Evolutionary conservation across 1,139 yeast genomes (phyloP), one percentile per base, ranked within the genome.

Genomic region (Nematodospora anomalae): DNA sequence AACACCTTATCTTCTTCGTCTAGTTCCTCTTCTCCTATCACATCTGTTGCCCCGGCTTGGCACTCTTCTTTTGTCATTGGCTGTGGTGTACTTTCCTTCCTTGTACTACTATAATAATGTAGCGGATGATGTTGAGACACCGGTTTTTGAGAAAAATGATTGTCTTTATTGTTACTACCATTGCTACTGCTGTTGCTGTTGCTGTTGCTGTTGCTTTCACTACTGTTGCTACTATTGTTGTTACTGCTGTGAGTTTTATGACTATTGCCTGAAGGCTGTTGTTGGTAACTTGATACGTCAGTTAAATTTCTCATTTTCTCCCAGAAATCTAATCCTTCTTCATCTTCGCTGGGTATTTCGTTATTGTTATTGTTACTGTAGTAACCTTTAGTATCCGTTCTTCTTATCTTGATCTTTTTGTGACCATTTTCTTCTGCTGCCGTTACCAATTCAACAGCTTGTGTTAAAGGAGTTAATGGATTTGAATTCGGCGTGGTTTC

Each of bases 261-360:
- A 7, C 27, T 15, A 9, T 13, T 14, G 10, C 6, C 6, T 16
- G 24, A 18, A 9, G 14, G 13, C 10, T 28, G 28, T 10, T 32
- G 41, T 40, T 39, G 37, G 46, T 36, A 42, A 40, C 38, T 35
- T 3, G 73, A 59, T 11, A 51, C 24, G 27, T 57, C 63, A 4
- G 67, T 58, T 22, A 80, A 55, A 21, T 79, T 70, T 39, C 83
- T 67, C 74, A 83, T 71, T 2, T 80, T 76, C 47, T 82, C 88
- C 85, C 87, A 81, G 51, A 81, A 82, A 53, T 80, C 88, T 24
- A 76, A 49, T 12, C 79, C 87, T 40, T 62, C 68, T 38, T 66
- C 64, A 18, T 53, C 59, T 26, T 44, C 52, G 30, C 51, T 43
- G 3, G 49, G 49, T 12, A 44, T 45, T n/a, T 52, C 58, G 30